Base-by-base conservation (phyloP, 2,329 filamentous ascomycete genomes). In the Curvularia lunata region DNA sequence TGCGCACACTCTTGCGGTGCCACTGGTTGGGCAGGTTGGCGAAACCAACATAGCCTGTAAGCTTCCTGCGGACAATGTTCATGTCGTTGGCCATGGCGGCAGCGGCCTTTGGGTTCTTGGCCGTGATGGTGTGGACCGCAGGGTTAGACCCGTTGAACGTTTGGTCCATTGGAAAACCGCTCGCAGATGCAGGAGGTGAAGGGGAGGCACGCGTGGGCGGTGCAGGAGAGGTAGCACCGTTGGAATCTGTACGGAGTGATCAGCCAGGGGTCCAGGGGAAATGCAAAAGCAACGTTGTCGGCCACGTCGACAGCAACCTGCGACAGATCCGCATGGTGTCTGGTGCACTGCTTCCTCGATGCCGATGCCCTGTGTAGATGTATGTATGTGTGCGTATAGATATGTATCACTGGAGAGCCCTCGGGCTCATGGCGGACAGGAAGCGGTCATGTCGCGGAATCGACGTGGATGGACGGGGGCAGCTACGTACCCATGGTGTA, bases 1-100 rank as follows among this genome's bases (percentile, higher is more conserved):
- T 99, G 78, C 95, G 92, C 75, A 99, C 95, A 87, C 93, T 97
- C 90, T 99, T 99, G 81, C 95, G 94, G 85, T 99, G 95, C 95
- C 95, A 99, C 83, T 99, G 95, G 83, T 99, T 99, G 65, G 95
- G 95, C 77, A 99, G 82, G 80, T 99, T 99, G 79, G 95, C 95
- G 76, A 99, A 99, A 67, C 95, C 95, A 74, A 99, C 95, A 74
- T 98, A 99, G 76, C 95, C 95, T 49, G 95, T 98, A 77, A 99
- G 84, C 85, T 99, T 99, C 81, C 95, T 88, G 81, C 95, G 91
- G 73, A 99, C 94, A 78, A 99, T 96, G 84, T 99, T 98, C 85
- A 89, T 89, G 68, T 84, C 76, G 67, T 77, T 77, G 51, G 80
- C 78, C 66, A 81, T 74, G 69, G 80, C 74, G 54, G 82, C 78